These are phyloP conservation scores for Kwoniella mangroviensis DNA, from an alignment of 768 basidiomycete species.

Conservation along the genomic window DNA sequence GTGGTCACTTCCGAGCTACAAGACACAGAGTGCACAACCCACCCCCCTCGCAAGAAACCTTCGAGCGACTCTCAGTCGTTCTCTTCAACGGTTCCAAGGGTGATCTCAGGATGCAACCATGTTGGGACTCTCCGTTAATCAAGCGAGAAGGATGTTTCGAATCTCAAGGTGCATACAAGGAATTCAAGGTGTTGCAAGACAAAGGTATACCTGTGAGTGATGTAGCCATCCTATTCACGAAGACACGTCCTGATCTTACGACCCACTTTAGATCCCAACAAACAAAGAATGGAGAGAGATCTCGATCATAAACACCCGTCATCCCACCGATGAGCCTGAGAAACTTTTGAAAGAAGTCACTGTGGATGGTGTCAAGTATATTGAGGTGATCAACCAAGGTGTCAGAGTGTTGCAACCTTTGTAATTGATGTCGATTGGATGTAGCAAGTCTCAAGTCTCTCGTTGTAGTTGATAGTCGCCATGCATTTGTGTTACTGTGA, in stretches of 20 bases:
- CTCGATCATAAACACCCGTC: conserved; percentile 31
- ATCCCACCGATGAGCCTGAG: conserved; percentile 9
- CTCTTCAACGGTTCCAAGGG: conserved; percentile 21
- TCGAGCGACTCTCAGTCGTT: conserved; percentile 20
- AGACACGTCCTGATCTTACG: neutral
- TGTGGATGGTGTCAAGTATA: conserved; percentile 7
- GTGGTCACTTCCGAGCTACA: conserved; percentile 38
- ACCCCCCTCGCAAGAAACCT: conserved; percentile 5
- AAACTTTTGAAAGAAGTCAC: conserved; percentile 15
- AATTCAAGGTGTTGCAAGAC: conserved; percentile 37
- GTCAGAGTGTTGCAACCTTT: conserved; percentile 11
- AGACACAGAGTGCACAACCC: conserved; percentile 16
- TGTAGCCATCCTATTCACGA: neutral
- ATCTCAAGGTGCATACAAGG: conserved; percentile 43
- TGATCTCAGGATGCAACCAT: conserved; percentile 14
- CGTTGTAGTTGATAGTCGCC: neutral
- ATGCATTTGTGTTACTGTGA: too few relatives aligned
- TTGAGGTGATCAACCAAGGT: conserved; percentile 9
- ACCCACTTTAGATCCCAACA: conserved; percentile 28
- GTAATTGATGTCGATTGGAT: neutral
- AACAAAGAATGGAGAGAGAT: conserved; percentile 43
- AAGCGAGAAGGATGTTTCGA: conserved; percentile 41
- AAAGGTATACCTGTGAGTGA: conserved; percentile 33
- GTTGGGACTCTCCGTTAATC: conserved; percentile 36
- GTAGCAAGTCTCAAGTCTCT: neutral